These are phyloP conservation scores for Daldinia concentrica DNA, from an alignment of 495 filamentous ascomycete genomes.

Conservation along the genomic window DNA sequence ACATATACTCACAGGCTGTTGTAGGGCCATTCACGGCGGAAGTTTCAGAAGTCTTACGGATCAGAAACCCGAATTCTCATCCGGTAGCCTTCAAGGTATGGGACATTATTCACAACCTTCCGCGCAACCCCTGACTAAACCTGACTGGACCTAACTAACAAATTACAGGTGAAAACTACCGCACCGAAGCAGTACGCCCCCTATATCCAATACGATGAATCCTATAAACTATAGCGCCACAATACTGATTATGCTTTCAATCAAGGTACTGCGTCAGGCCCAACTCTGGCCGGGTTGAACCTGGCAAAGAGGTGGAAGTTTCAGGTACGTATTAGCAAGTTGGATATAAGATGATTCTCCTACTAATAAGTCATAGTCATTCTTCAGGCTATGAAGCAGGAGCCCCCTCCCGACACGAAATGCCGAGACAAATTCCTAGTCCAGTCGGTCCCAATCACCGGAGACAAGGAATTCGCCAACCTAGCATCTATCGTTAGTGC, in stretches of 20 bases:
- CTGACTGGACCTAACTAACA: constrained; percentile 23
- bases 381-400: constrained; percentile 96
- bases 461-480: constrained; percentile 82
- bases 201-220: constrained; percentile 13
- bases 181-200: constrained; percentile 93
- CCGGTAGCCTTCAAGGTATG: constrained; percentile 95
- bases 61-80: constrained; percentile 79
- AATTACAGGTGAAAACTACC: constrained; percentile 91
- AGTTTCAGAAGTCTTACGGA: constrained; percentile 82
- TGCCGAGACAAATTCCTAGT: constrained; percentile 99
- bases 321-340: constrained; percentile 69
- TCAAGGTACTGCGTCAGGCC: constrained; percentile 95
- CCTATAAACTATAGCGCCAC: constrained; percentile 32
- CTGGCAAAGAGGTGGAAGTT: constrained; percentile 87
- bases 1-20: constrained; percentile 40
- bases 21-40: constrained; percentile 92
- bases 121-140: not conserved
- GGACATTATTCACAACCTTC: constrained; percentile 11
- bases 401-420: constrained; percentile 83
- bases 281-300: constrained; percentile 94
- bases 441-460: constrained; percentile 86
- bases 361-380: constrained; percentile 68
- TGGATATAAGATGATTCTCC: constrained; percentile 9
- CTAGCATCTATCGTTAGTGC: constrained; percentile 79
- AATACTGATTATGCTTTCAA: constrained; percentile 17